Evolutionary conservation across 2,329 filamentous ascomycete species (phyloP).

Genomic region (Thyridium curvatum): DNA sequence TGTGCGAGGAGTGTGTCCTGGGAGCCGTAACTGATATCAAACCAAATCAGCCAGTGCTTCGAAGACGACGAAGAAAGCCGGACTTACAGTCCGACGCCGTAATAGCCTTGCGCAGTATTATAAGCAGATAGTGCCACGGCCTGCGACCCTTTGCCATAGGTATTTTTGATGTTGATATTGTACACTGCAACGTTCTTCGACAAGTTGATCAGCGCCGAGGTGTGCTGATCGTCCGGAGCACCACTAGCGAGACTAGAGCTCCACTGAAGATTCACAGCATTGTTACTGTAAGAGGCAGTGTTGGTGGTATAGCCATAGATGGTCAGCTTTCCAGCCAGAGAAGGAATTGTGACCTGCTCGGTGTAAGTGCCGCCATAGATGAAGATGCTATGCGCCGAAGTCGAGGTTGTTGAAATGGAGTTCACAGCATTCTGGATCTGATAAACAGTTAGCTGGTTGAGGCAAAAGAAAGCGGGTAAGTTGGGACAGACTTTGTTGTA

Average conservation of each 20-base stretch:
- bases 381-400: slow-evolving; percentile 52
- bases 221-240: slow-evolving; percentile 42
- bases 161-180: slow-evolving; percentile 50
- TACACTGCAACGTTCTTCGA: slow-evolving; percentile 51
- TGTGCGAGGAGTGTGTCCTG: slow-evolving; percentile 45
- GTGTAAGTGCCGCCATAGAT: slow-evolving; percentile 54
- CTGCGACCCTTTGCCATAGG: slow-evolving; percentile 38
- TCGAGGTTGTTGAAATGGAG: slow-evolving; percentile 45
- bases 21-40: slow-evolving; percentile 25
- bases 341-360: slow-evolving; percentile 51
- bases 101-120: slow-evolving; percentile 36
- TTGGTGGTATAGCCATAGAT: slow-evolving; percentile 49
- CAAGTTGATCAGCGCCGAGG: slow-evolving; percentile 35
- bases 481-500: slow-evolving; percentile 1
- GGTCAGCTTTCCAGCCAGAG: slow-evolving; percentile 39
- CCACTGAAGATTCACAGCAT: slow-evolving; percentile 49
- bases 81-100: slow-evolving; percentile 30
- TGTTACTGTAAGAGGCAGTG: slow-evolving; percentile 43
- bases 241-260: slow-evolving; percentile 37
- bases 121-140: slow-evolving; percentile 40
- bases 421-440: slow-evolving; percentile 49
- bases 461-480: not conserved
- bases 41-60: too few species aligned
- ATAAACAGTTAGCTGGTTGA: not conserved
- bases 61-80: too few species aligned